phyloP scores from a whole-genome alignment of 2,329 filamentous ascomycete genomes.

The Parasarocladium wereldwijsianum region DNA sequence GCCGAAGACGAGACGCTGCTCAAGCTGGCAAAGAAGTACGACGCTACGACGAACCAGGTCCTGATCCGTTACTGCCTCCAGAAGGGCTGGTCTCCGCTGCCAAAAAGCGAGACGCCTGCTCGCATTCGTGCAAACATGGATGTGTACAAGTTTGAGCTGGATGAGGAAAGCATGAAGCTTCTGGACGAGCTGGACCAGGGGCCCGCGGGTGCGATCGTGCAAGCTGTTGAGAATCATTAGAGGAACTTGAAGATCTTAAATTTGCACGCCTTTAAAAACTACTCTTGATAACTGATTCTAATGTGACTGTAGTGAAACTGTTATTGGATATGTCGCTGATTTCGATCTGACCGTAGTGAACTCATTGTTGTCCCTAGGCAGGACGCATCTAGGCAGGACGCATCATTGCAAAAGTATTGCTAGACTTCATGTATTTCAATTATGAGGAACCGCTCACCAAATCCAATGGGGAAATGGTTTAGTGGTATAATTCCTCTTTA shows the following conservation, averaged over 20 bases:
- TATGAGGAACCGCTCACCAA: background rate
- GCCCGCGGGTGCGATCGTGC: slow-evolving; percentile 10
- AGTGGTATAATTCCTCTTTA: slow-evolving; percentile 4
- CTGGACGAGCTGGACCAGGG: slow-evolving; percentile 13
- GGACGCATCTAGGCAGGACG: background rate
- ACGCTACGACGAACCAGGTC: slow-evolving; percentile 44
- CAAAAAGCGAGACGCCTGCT: slow-evolving; percentile 46
- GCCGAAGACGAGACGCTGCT: slow-evolving; percentile 39
- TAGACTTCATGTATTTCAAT: background rate
- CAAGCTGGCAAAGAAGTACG: slow-evolving; percentile 40
- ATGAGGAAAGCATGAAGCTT: slow-evolving; percentile 35
- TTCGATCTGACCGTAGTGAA: no score
- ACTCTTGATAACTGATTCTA: background rate
- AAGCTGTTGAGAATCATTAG: slow-evolving; percentile 7
- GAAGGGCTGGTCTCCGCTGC: slow-evolving; percentile 51
- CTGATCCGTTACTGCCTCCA: slow-evolving; percentile 54
- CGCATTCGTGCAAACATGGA: slow-evolving; percentile 45
- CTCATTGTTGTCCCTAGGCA: background rate
- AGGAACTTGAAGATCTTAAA: background rate
- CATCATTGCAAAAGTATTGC: background rate
- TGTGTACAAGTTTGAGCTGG: slow-evolving; percentile 43
- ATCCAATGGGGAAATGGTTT: slow-evolving; percentile 4
- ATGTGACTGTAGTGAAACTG: background rate
- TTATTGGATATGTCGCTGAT: no score
- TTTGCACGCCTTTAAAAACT: background rate